phyloP scores from a whole-genome alignment of 805 yeast species.

The Wickerhamomyces hampshirensis region DNA sequence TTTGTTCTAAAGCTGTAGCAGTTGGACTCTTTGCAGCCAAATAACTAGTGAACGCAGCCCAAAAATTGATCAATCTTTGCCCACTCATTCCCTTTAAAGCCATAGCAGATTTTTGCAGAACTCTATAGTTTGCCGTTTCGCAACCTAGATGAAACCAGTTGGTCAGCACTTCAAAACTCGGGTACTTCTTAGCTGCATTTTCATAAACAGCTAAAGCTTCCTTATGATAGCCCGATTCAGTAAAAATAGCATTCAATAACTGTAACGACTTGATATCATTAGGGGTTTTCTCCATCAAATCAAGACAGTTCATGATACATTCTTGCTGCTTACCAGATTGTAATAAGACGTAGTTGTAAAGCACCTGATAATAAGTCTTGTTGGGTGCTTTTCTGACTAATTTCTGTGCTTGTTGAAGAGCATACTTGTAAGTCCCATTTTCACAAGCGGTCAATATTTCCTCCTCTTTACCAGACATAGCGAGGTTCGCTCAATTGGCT shows the following conservation, averaged over 20 bases:
- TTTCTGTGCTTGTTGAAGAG: conserved; percentile 42
- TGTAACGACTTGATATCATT: conserved; percentile 51
- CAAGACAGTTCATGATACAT: conserved; percentile 17
- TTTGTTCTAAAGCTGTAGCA: conserved; percentile 39
- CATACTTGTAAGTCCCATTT: conserved; percentile 48
- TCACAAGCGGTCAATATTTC: conserved; percentile 41
- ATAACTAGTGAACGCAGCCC: conserved; percentile 55
- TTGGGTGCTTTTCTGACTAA: conserved; percentile 54
- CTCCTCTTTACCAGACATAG: conserved; percentile 28
- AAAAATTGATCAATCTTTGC: conserved; percentile 35
- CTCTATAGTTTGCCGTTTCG: conserved; percentile 40
- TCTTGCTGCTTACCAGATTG: conserved; percentile 29
- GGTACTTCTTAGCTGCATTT: conserved; percentile 52
- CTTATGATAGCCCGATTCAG: conserved; percentile 29
- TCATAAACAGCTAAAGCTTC: conserved; percentile 51
- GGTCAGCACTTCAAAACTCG: conserved; percentile 40
- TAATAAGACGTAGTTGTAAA: conserved; percentile 27
- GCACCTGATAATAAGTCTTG: conserved; percentile 42
- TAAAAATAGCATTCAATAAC: conserved; percentile 42
- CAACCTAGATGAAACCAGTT: conserved; percentile 57
- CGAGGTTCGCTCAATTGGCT: too few species aligned
- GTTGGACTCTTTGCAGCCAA: conserved; percentile 32
- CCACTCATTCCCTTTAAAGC: conserved; percentile 33
- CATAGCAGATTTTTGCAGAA: conserved; percentile 52
- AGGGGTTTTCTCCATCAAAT: conserved; percentile 34